Percentiles rank a stretch among this genome's conserved stretches.
Evolutionary conservation across 2,329 filamentous ascomycete species (phyloP).

Genomic region (Colletotrichum shisoi): DNA sequence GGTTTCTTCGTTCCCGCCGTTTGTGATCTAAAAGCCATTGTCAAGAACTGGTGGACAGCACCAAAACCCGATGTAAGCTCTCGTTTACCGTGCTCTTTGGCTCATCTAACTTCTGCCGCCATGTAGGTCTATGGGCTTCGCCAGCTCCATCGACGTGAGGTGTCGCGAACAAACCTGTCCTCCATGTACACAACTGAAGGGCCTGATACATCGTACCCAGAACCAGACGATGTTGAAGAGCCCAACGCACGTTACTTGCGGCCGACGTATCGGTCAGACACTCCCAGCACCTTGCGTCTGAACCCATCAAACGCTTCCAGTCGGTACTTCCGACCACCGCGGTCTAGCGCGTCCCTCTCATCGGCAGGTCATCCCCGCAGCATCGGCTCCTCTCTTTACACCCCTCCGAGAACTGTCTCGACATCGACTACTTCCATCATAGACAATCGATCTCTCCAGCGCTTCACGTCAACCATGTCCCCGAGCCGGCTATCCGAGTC

Average conservation of each 20-base stretch:
- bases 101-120: neutral
- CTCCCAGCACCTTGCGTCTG: conserved; percentile 23
- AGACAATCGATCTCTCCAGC: conserved; percentile 16
- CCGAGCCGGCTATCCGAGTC: conserved; percentile 25
- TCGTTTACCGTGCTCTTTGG: no score
- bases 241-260: conserved; percentile 21
- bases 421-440: conserved; percentile 6
- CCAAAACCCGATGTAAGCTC: conserved; percentile 38
- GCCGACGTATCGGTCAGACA: conserved; percentile 23
- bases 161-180: conserved; percentile 33
- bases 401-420: conserved; percentile 10
- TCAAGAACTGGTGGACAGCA: conserved; percentile 15
- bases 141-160: conserved; percentile 43
- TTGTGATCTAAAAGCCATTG: conserved; percentile 24
- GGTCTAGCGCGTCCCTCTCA: conserved; percentile 27
- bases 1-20: conserved; percentile 73
- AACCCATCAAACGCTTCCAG: conserved; percentile 17
- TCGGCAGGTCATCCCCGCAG: conserved; percentile 18
- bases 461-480: conserved; percentile 13
- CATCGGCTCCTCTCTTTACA: conserved; percentile 19
- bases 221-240: conserved; percentile 10
- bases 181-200: conserved; percentile 9
- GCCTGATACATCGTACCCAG: conserved; percentile 4
- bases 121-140: conserved; percentile 41
- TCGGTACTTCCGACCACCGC: conserved; percentile 35